phyloP scores from a whole-genome alignment of 1,284 basidiomycete genomes.

The Omphalotus olearius region DNA sequence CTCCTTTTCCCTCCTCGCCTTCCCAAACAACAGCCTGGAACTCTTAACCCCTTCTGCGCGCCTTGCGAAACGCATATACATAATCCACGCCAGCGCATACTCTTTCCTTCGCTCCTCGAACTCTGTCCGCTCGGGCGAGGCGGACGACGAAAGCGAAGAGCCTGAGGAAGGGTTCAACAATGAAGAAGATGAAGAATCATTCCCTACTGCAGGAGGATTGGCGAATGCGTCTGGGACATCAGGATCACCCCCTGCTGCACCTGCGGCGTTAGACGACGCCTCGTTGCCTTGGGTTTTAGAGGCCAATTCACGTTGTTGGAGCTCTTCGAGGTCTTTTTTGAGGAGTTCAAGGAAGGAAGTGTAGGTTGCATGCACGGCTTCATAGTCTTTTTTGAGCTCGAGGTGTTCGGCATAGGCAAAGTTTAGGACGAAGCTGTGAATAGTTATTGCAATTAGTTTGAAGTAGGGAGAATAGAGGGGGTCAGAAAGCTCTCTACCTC shows the following conservation, averaged over 20 bases:
- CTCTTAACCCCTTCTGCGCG: constrained; percentile 80
- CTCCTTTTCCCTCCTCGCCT: constrained; percentile 84
- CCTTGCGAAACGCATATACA: constrained; percentile 91
- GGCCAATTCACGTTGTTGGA: constrained; percentile 28
- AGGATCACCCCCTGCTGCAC: not conserved
- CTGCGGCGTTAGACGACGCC: not conserved
- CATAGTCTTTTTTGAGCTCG: constrained; percentile 65
- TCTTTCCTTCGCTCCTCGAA: constrained; percentile 60
- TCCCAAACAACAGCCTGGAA: constrained; percentile 77
- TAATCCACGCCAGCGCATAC: constrained; percentile 69
- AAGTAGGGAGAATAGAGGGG: constrained; percentile 7
- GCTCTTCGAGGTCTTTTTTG: constrained; percentile 53
- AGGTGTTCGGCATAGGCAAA: constrained; percentile 87
- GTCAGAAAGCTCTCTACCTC: constrained; percentile 47
- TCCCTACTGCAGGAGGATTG: constrained; percentile 20
- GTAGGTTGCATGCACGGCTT: constrained; percentile 66
- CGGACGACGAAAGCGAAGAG: constrained; percentile 27
- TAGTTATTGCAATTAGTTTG: not conserved
- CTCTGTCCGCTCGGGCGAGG: constrained; percentile 28
- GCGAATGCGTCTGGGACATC: not conserved
- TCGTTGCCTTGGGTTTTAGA: constrained; percentile 13
- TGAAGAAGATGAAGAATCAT: constrained; percentile 21
- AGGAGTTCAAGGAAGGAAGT: constrained; percentile 71
- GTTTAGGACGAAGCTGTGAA: constrained; percentile 75
- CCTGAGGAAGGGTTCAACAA: no score